A percentile compares a stretch with the other conserved stretches of the same genome.
These are phyloP conservation scores for Moricandia moricandioides DNA, from an alignment of 345 rosid species.

Conservation along the genomic window DNA sequence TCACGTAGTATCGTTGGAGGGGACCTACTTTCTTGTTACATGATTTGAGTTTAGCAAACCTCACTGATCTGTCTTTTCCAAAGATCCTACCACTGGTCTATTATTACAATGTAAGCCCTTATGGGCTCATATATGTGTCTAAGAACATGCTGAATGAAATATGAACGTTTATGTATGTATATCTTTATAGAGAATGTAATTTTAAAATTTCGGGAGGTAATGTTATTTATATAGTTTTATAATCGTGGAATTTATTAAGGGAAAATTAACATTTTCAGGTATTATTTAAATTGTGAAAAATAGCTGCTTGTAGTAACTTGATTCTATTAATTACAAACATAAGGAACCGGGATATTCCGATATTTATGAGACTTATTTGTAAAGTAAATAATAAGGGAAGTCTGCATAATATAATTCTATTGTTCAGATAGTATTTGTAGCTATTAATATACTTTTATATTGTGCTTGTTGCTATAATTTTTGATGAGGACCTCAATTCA, in stretches of 20 bases:
- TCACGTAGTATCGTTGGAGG: constrained; percentile 1
- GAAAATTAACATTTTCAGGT: neutral
- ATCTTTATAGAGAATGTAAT: neutral
- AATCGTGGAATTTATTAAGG: neutral
- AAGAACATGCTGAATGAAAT: neutral
- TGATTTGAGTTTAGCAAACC: constrained; percentile 1
- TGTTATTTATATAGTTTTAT: neutral
- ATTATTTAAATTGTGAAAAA: neutral
- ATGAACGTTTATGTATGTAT: no score
- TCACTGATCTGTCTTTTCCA: constrained; percentile 5
- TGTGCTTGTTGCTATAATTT: no score
- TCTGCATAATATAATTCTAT: no score
- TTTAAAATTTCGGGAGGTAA: neutral
- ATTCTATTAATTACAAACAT: neutral
- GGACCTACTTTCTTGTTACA: constrained; percentile 4
- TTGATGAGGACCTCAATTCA: no score
- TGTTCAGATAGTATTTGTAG: no score
- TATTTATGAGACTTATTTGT: no score
- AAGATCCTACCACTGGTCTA: neutral
- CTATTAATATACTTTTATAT: no score
- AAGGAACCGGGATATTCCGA: no score
- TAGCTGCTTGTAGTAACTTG: neutral
- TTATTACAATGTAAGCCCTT: neutral
- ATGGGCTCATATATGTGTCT: neutral
- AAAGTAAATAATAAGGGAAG: no score